These are phyloP conservation scores for Botryotinia narcissicola DNA, from an alignment of 2,329 filamentous ascomycete genomes.

Conservation along the genomic window DNA sequence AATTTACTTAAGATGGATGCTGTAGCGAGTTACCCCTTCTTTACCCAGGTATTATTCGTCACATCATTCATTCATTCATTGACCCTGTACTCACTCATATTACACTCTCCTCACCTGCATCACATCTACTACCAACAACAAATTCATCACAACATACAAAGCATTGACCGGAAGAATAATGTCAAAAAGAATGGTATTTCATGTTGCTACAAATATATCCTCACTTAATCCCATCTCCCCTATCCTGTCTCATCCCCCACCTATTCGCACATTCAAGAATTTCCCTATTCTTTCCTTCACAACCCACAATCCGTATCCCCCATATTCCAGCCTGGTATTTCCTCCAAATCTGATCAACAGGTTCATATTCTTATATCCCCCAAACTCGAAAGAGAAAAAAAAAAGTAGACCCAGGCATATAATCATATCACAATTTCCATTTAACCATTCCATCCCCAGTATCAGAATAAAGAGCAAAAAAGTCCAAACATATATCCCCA, in stretches of 20 bases:
- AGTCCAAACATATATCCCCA: constrained; percentile 11
- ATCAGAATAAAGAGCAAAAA: background rate
- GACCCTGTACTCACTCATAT: background rate
- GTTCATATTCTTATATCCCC: constrained; percentile 4
- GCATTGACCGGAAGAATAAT: background rate
- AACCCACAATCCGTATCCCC: background rate
- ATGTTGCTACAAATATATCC: constrained; percentile 22
- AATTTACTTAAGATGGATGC: background rate
- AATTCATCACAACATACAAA: background rate
- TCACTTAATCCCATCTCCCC: constrained; percentile 1
- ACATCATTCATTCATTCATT: background rate
- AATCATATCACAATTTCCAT: constrained; percentile 22
- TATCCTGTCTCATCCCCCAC: background rate
- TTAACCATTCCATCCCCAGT: constrained; percentile 4
- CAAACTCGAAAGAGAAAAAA: background rate
- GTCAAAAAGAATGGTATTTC: constrained; percentile 13
- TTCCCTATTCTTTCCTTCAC: background rate
- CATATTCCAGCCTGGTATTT: constrained; percentile 11
- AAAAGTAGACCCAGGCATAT: constrained; percentile 17
- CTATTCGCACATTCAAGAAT: background rate
- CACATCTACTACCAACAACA: background rate
- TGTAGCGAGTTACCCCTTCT: background rate
- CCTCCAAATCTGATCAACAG: constrained; percentile 17
- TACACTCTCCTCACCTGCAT: background rate
- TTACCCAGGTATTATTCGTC: background rate